These are phyloP conservation scores for Fusarium sp. DNA, from an alignment of 2,329 filamentous ascomycete species.

Conservation along the genomic window DNA sequence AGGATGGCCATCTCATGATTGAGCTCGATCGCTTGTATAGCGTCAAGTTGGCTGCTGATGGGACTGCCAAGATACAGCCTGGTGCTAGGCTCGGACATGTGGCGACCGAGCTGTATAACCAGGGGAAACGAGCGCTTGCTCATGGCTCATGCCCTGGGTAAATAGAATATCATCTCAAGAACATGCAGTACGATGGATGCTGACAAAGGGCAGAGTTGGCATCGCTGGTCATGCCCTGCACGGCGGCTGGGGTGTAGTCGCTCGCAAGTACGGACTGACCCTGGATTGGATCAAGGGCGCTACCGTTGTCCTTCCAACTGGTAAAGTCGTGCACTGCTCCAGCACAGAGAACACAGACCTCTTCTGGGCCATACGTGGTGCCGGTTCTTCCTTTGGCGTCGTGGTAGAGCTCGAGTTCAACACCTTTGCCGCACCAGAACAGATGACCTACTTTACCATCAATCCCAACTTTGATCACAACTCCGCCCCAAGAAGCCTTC, in stretches of 20 bases:
- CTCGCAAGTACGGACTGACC: conserved; percentile 46
- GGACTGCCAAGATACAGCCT: conserved; percentile 49
- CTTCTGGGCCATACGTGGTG: conserved; percentile 48
- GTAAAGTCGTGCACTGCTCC: conserved; percentile 44
- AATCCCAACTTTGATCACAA: conserved; percentile 38
- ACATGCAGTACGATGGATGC: background rate
- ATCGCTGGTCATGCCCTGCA: conserved; percentile 47
- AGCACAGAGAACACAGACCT: conserved; percentile 41
- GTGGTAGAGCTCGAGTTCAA: conserved; percentile 48
- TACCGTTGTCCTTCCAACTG: conserved; percentile 45
- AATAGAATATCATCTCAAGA: conserved; percentile 17
- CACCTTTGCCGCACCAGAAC: conserved; percentile 38
- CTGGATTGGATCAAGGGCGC: conserved; percentile 47
- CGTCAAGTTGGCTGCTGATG: conserved; percentile 45
- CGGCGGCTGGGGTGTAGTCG: conserved; percentile 49
- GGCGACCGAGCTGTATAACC: conserved; percentile 54
- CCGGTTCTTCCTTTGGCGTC: conserved; percentile 49
- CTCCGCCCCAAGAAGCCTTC: conserved; percentile 32
- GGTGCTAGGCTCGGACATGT: conserved; percentile 63
- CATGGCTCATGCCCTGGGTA: conserved; percentile 65
- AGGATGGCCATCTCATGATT: conserved; percentile 55
- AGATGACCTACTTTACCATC: conserved; percentile 42
- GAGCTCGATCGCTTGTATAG: conserved; percentile 55
- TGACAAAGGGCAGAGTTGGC: conserved; percentile 42
- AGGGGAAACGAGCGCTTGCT: conserved; percentile 57